Evolutionary conservation across 129 eudicot species (phyloP), one percentile per base, ranked within the genome.

Genomic region (Flaveria ramosissima): DNA sequence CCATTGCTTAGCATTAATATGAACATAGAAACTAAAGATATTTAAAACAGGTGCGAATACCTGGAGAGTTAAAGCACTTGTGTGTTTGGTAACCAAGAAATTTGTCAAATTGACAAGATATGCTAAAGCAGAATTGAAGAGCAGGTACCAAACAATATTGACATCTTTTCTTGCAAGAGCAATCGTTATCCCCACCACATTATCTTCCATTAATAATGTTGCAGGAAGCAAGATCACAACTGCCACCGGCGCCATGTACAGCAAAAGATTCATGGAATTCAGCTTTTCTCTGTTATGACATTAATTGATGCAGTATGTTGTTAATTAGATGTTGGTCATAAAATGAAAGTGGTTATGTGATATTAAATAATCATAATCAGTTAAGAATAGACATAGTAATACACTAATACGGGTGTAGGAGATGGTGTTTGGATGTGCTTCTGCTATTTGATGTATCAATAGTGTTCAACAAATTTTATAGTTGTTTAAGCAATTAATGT

Each of bases 181-280:
- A 6, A 86, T 55, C 1, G 89, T 83, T 24, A 80, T 77, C 14
- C 80, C 90, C 16, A 78, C 85, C 65, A 83, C 87, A 30, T 83
- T 86, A 46, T 82, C 85, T 76, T 86, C 87, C 80, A 86, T 77
- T 15, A 77, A 63, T 32, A 86, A 63, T 9, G 90, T 80, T 72
- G 86, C 78, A 60, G 85, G 90, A 75, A 86, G 90, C 56, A 86
- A 68, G 26, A 86, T 73, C 63, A 75, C 79, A 70, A 79, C 90
- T 19, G 87, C 90, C 60, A 86, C 83, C 7, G 90, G 90, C 39
- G 90, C 90, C 90, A 86, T 86, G 84, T 86, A 86, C 61, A 86
- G 69, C 76, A 83, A 80, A 30, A 86, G 79, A 59, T 86, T 86
- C 90, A 86, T 86, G 32, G 87, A 86, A 73, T 86, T 81, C 59